Percentiles rank a stretch among this genome's conserved stretches.
phyloP scores from a whole-genome alignment of 148 eudicot species.

The Cornus controversa region DNA sequence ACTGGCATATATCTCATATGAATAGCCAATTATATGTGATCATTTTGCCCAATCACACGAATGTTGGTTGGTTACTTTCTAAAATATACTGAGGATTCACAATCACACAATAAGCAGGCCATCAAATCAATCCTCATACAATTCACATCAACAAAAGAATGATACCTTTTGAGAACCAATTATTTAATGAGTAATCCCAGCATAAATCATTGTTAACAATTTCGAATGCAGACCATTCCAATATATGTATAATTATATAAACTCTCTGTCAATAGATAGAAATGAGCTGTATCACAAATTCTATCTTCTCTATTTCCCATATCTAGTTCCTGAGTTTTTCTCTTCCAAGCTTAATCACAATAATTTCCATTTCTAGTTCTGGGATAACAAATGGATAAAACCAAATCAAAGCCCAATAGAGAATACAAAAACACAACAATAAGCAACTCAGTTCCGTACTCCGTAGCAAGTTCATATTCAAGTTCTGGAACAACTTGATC shows the following conservation, averaged over 20 bases:
- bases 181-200: not conserved
- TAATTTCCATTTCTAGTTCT: not conserved
- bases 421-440: not conserved
- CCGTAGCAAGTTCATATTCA: not conserved
- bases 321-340: not conserved
- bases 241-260: not conserved
- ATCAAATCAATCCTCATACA: too few relatives aligned
- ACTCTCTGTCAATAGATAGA: not conserved
- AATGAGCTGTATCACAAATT: not conserved
- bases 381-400: not conserved
- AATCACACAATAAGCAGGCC: too few relatives aligned
- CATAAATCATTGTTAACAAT: not conserved
- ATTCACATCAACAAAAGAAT: not conserved
- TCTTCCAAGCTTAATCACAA: not conserved
- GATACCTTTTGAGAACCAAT: not conserved
- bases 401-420: not conserved
- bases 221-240: too few relatives aligned
- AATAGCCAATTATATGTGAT: not conserved
- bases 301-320: not conserved
- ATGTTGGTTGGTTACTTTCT: too few relatives aligned
- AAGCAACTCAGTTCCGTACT: not conserved
- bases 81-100: too few relatives aligned
- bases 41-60: not conserved
- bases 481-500: constrained; percentile 3
- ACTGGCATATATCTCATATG: not conserved